Evolutionary conservation across 108 stramenopile genomes (phyloP).

Genomic region (Pseudonitzschia pungens): DNA sequence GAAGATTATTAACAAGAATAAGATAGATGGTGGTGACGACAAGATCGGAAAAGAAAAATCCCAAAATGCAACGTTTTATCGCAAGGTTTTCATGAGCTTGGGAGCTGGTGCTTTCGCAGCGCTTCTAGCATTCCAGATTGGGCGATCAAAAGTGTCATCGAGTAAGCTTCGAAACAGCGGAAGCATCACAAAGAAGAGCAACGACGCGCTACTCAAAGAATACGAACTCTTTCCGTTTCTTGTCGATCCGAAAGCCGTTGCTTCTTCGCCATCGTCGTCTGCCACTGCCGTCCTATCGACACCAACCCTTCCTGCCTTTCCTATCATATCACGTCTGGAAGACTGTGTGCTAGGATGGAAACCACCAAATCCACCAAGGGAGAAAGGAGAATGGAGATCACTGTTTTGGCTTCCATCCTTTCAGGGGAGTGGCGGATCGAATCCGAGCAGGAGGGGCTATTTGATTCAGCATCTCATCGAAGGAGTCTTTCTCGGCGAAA

Average conservation of each 20-base stretch:
- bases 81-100: not conserved
- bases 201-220: not conserved
- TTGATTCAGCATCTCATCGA: conserved; percentile 23
- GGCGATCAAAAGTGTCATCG: not conserved
- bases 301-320: not conserved
- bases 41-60: not conserved
- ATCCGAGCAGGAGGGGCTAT: conserved; percentile 32
- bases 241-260: not conserved
- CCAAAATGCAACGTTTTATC: not conserved
- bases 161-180: not conserved
- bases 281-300: not conserved
- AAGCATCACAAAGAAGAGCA: not conserved
- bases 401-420: conserved; percentile 37
- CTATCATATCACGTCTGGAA: not conserved
- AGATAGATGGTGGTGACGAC: too few relatives aligned
- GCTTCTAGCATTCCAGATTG: not conserved
- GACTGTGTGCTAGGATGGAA: conserved; percentile 23
- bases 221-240: conserved; percentile 10
- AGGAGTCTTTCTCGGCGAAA: not conserved
- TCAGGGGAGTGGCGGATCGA: conserved; percentile 23
- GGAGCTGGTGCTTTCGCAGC: not conserved
- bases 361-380: conserved; percentile 20
- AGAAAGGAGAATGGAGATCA: conserved; percentile 19
- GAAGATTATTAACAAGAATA: too few relatives aligned
- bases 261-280: not conserved